phyloP scores from a whole-genome alignment of 371 early-diverging fungal genomes.

The Syncephalastrum monosporum region DNA sequence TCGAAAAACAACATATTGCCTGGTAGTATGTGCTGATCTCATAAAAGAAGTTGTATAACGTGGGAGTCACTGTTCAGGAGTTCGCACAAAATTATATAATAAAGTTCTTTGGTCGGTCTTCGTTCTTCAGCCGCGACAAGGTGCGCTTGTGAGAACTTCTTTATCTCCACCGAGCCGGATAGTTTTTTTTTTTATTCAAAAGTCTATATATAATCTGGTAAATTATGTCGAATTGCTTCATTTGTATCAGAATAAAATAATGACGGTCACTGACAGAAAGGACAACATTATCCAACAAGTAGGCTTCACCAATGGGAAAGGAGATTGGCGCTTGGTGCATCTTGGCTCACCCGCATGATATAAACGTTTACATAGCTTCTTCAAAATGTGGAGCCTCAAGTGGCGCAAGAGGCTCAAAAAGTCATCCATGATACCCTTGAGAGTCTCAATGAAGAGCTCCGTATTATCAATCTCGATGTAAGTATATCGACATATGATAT shows the following conservation, averaged over 20 bases:
- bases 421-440: conserved; percentile 42
- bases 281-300: not conserved
- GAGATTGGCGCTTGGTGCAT: too few relatives aligned
- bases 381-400: not conserved
- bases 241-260: not conserved
- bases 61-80: too few relatives aligned
- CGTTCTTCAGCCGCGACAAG: too few relatives aligned
- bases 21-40: too few relatives aligned
- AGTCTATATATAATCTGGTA: not conserved
- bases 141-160: not conserved
- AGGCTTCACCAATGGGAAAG: not conserved
- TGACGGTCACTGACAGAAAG: not conserved
- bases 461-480: conserved; percentile 58
- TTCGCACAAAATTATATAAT: too few relatives aligned
- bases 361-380: too few relatives aligned
- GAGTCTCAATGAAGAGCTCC: conserved; percentile 40
- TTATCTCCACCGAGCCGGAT: conserved; percentile 9
- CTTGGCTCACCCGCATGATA: too few relatives aligned
- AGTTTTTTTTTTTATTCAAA: not conserved
- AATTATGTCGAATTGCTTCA: too few relatives aligned
- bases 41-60: too few relatives aligned
- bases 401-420: conserved; percentile 3
- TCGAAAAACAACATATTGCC: too few relatives aligned
- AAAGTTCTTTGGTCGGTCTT: too few relatives aligned
- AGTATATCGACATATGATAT: not conserved